Evolutionary conservation across 106 monocot genomes (phyloP).

Genomic region (Vanilla planifolia): DNA sequence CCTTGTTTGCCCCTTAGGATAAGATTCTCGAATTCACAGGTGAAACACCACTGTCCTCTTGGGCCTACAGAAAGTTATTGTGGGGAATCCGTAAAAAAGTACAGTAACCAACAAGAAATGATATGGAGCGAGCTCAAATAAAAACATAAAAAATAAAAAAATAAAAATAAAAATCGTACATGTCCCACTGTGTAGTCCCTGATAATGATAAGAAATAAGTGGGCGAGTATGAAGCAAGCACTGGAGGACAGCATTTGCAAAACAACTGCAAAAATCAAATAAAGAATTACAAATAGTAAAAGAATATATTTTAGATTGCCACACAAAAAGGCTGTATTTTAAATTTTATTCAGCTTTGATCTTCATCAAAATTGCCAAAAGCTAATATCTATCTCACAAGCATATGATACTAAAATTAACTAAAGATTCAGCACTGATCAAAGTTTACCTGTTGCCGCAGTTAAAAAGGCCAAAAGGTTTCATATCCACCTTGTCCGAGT

Average conservation of each 20-base stretch:
- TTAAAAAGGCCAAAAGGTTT: slow-evolving; percentile 63
- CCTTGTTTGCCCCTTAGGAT: slow-evolving; percentile 50
- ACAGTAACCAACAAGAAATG: neutral
- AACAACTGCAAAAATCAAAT: slow-evolving; percentile 48
- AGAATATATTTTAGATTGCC: neutral
- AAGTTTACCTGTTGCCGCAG: slow-evolving; percentile 62
- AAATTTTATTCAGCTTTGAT: neutral
- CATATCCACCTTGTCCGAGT: slow-evolving; percentile 51
- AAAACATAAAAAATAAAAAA: too few relatives aligned
- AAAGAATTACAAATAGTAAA: neutral
- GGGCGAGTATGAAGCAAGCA: slow-evolving; percentile 77
- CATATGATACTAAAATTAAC: neutral
- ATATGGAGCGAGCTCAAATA: neutral
- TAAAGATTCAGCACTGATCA: neutral
- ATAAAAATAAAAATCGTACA: slow-evolving; percentile 22
- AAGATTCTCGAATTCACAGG: slow-evolving; percentile 70
- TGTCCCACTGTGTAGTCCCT: slow-evolving; percentile 48
- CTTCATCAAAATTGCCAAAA: neutral
- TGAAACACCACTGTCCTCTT: slow-evolving; percentile 56
- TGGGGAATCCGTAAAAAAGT: neutral
- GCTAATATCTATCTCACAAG: neutral
- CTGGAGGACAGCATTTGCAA: slow-evolving; percentile 81
- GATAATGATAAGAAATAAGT: slow-evolving; percentile 60
- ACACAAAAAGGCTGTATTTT: neutral
- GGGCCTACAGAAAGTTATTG: slow-evolving; percentile 26